Percentiles rank a stretch among this genome's conserved stretches.
phyloP scores from a whole-genome alignment of 73 alveolate genomes.

The Tetrahymena borealis region DNA sequence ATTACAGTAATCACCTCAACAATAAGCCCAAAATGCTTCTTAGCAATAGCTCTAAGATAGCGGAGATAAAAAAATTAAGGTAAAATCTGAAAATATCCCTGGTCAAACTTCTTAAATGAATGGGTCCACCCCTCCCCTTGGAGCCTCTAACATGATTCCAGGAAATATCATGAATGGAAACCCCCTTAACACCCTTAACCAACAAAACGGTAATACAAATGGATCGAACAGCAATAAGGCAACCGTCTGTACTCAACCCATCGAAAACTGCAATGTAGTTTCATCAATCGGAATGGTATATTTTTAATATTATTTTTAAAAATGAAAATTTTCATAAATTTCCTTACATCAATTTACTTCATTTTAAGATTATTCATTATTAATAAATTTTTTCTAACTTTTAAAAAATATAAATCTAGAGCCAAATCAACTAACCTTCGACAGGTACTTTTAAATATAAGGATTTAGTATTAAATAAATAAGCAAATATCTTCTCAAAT shows the following conservation, averaged over 20 bases:
- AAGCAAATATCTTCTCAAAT: background rate
- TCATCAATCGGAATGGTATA: background rate
- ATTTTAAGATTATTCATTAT: background rate
- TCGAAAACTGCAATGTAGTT: background rate
- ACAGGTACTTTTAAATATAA: background rate
- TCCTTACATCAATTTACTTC: background rate
- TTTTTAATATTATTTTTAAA: background rate
- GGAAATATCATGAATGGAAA: background rate
- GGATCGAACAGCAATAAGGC: background rate
- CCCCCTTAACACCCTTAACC: background rate
- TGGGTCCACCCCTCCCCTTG: background rate
- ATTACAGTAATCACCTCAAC: background rate
- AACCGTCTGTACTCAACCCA: background rate
- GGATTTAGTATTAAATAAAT: background rate
- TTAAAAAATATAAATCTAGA: background rate
- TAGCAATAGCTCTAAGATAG: background rate
- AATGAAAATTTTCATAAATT: background rate
- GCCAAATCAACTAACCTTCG: background rate
- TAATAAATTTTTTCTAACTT: background rate
- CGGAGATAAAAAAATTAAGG: background rate
- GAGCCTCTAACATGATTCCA: background rate
- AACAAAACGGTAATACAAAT: background rate
- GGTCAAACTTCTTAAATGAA: background rate
- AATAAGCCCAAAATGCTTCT: background rate
- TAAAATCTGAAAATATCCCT: background rate